Conservation (phyloP, 306 rosid genomes). For the Crataegus laevigata region DNA sequence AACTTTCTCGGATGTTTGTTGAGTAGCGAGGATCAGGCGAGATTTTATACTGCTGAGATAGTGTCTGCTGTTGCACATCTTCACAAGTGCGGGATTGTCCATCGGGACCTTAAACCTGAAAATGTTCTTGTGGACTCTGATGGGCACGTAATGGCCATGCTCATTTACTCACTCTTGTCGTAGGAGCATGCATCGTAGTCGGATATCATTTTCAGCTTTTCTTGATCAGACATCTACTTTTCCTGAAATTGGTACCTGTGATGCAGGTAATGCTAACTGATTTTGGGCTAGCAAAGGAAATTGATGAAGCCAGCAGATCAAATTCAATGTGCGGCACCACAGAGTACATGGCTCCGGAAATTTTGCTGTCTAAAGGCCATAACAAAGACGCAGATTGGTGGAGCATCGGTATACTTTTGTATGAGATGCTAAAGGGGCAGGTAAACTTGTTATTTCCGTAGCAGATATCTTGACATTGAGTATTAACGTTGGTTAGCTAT, state of each 20-base stretch:
- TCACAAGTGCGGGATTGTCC: slow-evolving; percentile 80
- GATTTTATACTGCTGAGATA: slow-evolving; percentile 89
- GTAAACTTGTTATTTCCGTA: slow-evolving; percentile 27
- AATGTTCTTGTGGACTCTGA: slow-evolving; percentile 85
- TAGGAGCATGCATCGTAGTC: slow-evolving; percentile 13
- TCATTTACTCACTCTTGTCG: slow-evolving; percentile 14
- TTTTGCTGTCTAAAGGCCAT: slow-evolving; percentile 74
- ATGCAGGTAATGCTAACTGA: slow-evolving; percentile 86
- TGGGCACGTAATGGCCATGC: slow-evolving; percentile 71
- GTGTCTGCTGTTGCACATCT: slow-evolving; percentile 94
- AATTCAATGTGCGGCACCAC: slow-evolving; percentile 95
- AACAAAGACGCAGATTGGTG: slow-evolving; percentile 99
- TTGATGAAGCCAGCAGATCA: slow-evolving; percentile 73
- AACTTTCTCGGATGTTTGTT: slow-evolving; percentile 26
- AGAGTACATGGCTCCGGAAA: slow-evolving; percentile 97
- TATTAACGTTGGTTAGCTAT: not conserved
- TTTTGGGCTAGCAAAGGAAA: slow-evolving; percentile 92
- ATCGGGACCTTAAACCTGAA: slow-evolving; percentile 95
- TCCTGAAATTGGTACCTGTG: slow-evolving; percentile 9
- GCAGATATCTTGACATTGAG: not conserved
- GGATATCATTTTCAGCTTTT: slow-evolving; percentile 12
- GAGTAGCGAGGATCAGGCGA: slow-evolving; percentile 96
- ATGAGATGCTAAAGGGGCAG: slow-evolving; percentile 91
- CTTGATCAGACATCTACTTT: not conserved
- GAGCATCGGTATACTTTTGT: slow-evolving; percentile 87